phyloP scores from a whole-genome alignment of 1,284 basidiomycete species.

The Paramarasmius palmivorus region DNA sequence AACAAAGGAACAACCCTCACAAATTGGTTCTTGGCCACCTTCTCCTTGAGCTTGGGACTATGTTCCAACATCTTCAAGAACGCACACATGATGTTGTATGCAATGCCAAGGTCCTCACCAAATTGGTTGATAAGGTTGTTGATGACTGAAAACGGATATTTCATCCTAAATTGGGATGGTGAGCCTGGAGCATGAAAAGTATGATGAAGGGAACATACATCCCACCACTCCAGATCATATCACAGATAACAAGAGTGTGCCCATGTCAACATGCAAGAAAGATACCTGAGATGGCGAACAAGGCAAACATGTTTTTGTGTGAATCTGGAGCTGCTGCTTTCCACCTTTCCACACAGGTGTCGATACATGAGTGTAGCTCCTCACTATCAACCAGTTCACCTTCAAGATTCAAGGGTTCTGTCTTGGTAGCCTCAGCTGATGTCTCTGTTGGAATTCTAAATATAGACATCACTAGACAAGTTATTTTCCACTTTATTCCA shows the following conservation, averaged over 20 bases:
- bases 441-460: too few relatives aligned
- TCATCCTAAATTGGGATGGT: constrained; percentile 1
- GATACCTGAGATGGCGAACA: constrained; percentile 23
- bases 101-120: background rate
- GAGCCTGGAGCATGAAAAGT: background rate
- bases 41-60: constrained; percentile 18
- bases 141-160: constrained; percentile 10
- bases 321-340: constrained; percentile 30
- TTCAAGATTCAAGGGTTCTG: too few relatives aligned
- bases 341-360: constrained; percentile 32
- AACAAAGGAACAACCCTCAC: constrained; percentile 24
- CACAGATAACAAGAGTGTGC: constrained; percentile 27
- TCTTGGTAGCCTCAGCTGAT: too few relatives aligned
- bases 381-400: too few relatives aligned
- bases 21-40: constrained; percentile 21
- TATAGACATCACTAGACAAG: too few relatives aligned
- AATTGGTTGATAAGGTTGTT: constrained; percentile 1
- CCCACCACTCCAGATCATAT: constrained; percentile 38
- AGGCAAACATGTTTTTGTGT: background rate
- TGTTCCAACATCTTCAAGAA: background rate
- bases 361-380: constrained; percentile 9
- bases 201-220: constrained; percentile 27
- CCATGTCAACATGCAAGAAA: constrained; percentile 36
- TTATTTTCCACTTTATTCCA: too few relatives aligned
- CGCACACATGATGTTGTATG: constrained; percentile 8